These are phyloP conservation scores for Letharia columbiana DNA, from an alignment of 495 filamentous ascomycete genomes.

Conservation along the genomic window DNA sequence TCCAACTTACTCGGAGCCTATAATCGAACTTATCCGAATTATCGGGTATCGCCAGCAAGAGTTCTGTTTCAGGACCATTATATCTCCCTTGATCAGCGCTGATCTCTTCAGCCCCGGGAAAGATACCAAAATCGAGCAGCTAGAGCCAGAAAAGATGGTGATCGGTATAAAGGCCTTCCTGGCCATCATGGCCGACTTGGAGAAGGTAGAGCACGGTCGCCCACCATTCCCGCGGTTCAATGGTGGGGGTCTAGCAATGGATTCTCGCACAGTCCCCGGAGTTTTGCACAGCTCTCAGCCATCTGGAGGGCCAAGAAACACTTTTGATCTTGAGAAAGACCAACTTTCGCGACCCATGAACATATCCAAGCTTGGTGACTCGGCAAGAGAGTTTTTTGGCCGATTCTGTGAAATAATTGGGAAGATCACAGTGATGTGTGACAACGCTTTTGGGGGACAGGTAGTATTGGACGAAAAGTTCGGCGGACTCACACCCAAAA, in stretches of 20 bases:
- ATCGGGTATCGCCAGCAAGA: slow-evolving; percentile 92
- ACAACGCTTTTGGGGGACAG: slow-evolving; percentile 94
- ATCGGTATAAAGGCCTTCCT: slow-evolving; percentile 92
- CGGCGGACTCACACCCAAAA: slow-evolving; percentile 74
- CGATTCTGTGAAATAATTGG: slow-evolving; percentile 92
- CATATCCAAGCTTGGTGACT: slow-evolving; percentile 60
- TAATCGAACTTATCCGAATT: slow-evolving; percentile 88
- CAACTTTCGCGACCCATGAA: slow-evolving; percentile 59
- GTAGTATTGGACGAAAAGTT: slow-evolving; percentile 94
- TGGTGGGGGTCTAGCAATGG: slow-evolving; percentile 20
- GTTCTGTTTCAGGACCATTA: slow-evolving; percentile 79
- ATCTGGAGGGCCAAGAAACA: neutral
- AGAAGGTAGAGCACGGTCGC: slow-evolving; percentile 66
- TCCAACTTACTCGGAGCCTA: slow-evolving; percentile 68
- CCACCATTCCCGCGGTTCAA: slow-evolving; percentile 66
- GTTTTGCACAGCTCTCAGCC: neutral
- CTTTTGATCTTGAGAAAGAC: neutral
- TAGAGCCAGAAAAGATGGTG: slow-evolving; percentile 93
- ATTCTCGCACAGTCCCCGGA: slow-evolving; percentile 7
- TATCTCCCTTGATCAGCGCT: slow-evolving; percentile 90
- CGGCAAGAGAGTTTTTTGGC: slow-evolving; percentile 71
- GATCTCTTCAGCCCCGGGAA: slow-evolving; percentile 71
- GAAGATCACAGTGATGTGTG: slow-evolving; percentile 90
- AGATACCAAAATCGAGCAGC: slow-evolving; percentile 80
- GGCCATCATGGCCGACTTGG: slow-evolving; percentile 86